Evolutionary conservation across 2,329 filamentous ascomycete genomes (phyloP).

Genomic region (Acrocalymma vagum): DNA sequence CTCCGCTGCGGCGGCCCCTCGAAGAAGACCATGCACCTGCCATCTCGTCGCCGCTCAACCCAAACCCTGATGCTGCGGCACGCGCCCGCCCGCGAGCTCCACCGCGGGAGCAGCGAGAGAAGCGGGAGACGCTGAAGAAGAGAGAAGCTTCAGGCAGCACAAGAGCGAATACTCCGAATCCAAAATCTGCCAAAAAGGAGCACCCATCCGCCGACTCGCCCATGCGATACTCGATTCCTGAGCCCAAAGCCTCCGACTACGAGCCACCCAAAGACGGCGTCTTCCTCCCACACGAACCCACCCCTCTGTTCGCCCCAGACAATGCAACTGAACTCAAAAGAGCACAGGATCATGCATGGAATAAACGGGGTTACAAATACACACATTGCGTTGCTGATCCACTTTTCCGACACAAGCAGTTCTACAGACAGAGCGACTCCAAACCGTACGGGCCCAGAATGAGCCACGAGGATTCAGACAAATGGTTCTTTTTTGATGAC

Average conservation of each 20-base stretch:
- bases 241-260: conserved; percentile 57
- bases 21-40: conserved; percentile 76
- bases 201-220: conserved; percentile 52
- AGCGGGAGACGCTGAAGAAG: conserved; percentile 63
- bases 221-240: conserved; percentile 60
- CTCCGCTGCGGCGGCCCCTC: conserved; percentile 70
- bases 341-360: conserved; percentile 65
- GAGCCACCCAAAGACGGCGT: conserved; percentile 57
- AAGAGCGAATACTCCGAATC: conserved; percentile 49
- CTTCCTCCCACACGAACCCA: conserved; percentile 57
- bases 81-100: conserved; percentile 53
- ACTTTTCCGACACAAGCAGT: conserved; percentile 83
- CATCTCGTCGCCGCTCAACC: conserved; percentile 77
- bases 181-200: conserved; percentile 49
- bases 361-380: conserved; percentile 82
- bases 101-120: conserved; percentile 56
- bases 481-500: conserved; percentile 81
- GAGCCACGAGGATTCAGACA: conserved; percentile 90
- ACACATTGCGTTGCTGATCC: conserved; percentile 91
- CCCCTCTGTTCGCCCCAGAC: conserved; percentile 52
- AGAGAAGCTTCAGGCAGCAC: conserved; percentile 55
- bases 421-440: conserved; percentile 88
- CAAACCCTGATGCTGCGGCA: conserved; percentile 59
- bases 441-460: conserved; percentile 84
- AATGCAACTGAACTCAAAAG: conserved; percentile 55